These are phyloP conservation scores for Alloteropsis semialata DNA, from an alignment of 176 grass and related monocot species.

Conservation along the genomic window DNA sequence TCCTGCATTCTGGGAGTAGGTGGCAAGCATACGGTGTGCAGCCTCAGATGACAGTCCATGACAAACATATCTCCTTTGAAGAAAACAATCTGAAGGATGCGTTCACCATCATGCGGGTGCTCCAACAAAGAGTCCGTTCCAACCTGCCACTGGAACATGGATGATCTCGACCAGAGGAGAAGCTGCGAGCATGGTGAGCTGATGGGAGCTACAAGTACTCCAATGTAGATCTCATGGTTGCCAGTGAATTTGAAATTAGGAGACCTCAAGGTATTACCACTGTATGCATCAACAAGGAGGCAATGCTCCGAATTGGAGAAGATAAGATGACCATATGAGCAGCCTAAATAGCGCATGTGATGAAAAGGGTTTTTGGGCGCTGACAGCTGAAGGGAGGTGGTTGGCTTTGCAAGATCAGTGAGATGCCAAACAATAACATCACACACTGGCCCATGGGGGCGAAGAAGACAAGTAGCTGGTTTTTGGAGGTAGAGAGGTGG, in stretches of 20 bases:
- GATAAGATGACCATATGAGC: constrained; percentile 50
- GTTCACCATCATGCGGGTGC: neutral
- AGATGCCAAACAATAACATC: no score
- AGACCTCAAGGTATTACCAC: constrained; percentile 33
- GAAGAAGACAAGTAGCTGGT: neutral
- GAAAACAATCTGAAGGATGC: constrained; percentile 31
- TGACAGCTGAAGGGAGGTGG: neutral
- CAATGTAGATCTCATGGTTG: constrained; percentile 6
- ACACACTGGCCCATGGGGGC: no score
- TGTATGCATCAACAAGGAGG: constrained; percentile 46
- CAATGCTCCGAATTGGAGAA: constrained; percentile 17
- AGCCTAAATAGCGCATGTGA: constrained; percentile 35
- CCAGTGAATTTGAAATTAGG: neutral
- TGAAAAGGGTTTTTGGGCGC: neutral
- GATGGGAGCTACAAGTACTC: constrained; percentile 33
- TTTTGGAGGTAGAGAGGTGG: constrained; percentile 49
- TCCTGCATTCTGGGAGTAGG: constrained; percentile 24
- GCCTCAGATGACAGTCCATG: constrained; percentile 27
- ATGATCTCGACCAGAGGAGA: constrained; percentile 15
- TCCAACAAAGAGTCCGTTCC: constrained; percentile 26
- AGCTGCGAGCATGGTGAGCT: constrained; percentile 38
- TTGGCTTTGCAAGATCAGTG: neutral
- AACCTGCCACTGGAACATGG: constrained; percentile 47
- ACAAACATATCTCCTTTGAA: constrained; percentile 49
- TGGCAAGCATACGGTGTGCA: constrained; percentile 24